Evolutionary conservation across 768 basidiomycete species (phyloP).

Genomic region (Suillus subaureus): DNA sequence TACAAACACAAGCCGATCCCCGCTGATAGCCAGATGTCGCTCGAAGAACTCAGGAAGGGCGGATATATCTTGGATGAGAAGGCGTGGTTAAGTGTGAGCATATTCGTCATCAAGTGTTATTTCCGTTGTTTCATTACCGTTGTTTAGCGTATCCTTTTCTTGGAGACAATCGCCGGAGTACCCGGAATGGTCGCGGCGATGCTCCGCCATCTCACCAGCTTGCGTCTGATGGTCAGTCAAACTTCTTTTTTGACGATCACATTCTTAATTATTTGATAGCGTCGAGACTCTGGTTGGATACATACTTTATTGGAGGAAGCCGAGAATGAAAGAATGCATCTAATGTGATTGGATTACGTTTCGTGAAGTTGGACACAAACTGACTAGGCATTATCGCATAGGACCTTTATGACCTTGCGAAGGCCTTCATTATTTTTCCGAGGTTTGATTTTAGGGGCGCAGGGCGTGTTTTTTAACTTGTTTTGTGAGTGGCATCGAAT

Average conservation of each 20-base stretch:
- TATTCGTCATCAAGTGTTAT: slow-evolving; percentile 21
- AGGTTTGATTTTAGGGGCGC: slow-evolving; percentile 81
- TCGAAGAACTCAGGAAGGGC: slow-evolving; percentile 71
- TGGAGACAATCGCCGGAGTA: slow-evolving; percentile 92
- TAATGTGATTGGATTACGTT: slow-evolving; percentile 57
- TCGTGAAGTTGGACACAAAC: slow-evolving; percentile 10
- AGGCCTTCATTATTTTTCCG: slow-evolving; percentile 83
- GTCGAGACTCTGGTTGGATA: slow-evolving; percentile 76
- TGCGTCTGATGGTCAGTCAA: slow-evolving; percentile 78
- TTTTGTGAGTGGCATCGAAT: slow-evolving; percentile 61
- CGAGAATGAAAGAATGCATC: slow-evolving; percentile 96
- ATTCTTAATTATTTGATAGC: slow-evolving; percentile 29
- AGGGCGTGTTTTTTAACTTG: slow-evolving; percentile 88
- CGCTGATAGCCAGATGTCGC: slow-evolving; percentile 59
- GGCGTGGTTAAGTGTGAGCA: slow-evolving; percentile 73
- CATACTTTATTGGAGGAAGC: slow-evolving; percentile 93
- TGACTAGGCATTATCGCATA: slow-evolving; percentile 31
- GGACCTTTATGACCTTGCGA: slow-evolving; percentile 94
- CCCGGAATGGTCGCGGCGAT: slow-evolving; percentile 95
- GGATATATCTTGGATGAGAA: slow-evolving; percentile 75
- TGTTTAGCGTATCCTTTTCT: slow-evolving; percentile 56
- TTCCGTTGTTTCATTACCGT: slow-evolving; percentile 23
- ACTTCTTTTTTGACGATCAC: slow-evolving; percentile 13
- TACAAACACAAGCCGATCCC: slow-evolving; percentile 80
- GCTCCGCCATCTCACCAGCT: slow-evolving; percentile 83